Base-by-base conservation (phyloP, 2,329 filamentous ascomycete genomes). In the Neofusicoccum sp. region DNA sequence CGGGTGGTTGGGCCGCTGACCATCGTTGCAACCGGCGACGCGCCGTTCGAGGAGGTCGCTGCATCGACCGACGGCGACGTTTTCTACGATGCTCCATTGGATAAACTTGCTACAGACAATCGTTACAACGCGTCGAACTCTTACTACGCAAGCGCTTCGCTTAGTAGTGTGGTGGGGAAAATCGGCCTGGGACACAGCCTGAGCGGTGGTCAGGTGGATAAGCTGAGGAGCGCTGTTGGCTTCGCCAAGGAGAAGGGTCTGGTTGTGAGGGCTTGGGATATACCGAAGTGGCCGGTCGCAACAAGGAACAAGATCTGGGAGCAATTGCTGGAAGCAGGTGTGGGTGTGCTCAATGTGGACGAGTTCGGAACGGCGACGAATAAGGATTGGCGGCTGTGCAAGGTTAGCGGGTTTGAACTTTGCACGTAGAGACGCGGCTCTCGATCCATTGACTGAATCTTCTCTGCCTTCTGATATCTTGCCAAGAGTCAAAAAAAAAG, bases 311-410 rank as follows among this genome's bases (percentile, higher is more conserved):
- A 77, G 53, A 73, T 88, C 7, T 88, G 86, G 85, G 74, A 79
- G 57, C 73, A 79, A 1, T 66, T 88, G 34, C 68, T 83, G 9
- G 70, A 76, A n/a, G 82, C 85, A 64, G 85, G 83, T 0, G 82
- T 84, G 3, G 85, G 86, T 68, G 71, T 87, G 45, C 66, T 89
- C 56, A 88, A 86, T 69, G 83, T 84, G 4, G 86, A 88, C 71
- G 83, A 88, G 68, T 68, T 88, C 60, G 73, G 75, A 60, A 80
- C 74, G 1, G 81, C 77, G 16, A 74, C 75, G 12, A 75, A 65
- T 62, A 69, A 69, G 63, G 71, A 76, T 47, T 82, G 79, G 49
- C 34, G 26, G 6, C 12, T 54, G 34, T 54, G 49, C 12, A 41
- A 20, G 1, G 6, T 54, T 12, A 78, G 11, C 5, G 49, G 49